phyloP scores from a whole-genome alignment of 2,329 filamentous ascomycete species.

The Fusarium metavorans region DNA sequence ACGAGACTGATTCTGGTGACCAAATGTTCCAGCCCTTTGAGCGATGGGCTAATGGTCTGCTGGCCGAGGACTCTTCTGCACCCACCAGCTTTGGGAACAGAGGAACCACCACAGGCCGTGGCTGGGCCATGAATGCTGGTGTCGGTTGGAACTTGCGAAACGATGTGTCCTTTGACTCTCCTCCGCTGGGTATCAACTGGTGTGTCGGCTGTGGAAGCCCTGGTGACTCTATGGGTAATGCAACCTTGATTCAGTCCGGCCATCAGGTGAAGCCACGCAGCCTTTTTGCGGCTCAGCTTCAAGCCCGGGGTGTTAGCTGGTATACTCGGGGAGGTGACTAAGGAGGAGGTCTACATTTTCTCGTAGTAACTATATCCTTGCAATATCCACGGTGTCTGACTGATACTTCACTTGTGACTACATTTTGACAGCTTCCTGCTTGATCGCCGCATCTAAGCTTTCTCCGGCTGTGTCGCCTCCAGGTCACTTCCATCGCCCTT shows the following conservation, averaged over 20 bases:
- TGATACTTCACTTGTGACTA: background rate
- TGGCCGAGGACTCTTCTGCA: slow-evolving; percentile 11
- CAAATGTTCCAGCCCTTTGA: slow-evolving; percentile 15
- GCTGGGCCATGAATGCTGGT: slow-evolving; percentile 25
- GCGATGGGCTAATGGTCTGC: slow-evolving; percentile 15
- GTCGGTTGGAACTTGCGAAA: slow-evolving; percentile 21
- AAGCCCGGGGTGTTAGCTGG: background rate
- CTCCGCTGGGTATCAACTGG: slow-evolving; percentile 29
- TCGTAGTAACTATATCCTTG: background rate
- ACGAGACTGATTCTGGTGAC: slow-evolving; percentile 1
- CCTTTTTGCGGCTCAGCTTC: background rate
- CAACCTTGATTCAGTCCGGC: background rate
- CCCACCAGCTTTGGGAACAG: background rate
- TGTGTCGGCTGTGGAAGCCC: slow-evolving; percentile 8
- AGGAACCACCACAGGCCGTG: slow-evolving; percentile 6
- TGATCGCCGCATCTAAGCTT: background rate
- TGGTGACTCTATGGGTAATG: background rate
- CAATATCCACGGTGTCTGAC: background rate
- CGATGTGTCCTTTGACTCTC: background rate
- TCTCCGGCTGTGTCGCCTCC: background rate
- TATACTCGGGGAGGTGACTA: background rate
- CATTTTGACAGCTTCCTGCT: background rate
- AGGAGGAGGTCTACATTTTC: background rate
- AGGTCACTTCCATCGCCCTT: background rate
- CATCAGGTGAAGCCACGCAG: background rate